Conservation (phyloP, 1,284 basidiomycete species). For the Ceratobasidium papillatum region DNA sequence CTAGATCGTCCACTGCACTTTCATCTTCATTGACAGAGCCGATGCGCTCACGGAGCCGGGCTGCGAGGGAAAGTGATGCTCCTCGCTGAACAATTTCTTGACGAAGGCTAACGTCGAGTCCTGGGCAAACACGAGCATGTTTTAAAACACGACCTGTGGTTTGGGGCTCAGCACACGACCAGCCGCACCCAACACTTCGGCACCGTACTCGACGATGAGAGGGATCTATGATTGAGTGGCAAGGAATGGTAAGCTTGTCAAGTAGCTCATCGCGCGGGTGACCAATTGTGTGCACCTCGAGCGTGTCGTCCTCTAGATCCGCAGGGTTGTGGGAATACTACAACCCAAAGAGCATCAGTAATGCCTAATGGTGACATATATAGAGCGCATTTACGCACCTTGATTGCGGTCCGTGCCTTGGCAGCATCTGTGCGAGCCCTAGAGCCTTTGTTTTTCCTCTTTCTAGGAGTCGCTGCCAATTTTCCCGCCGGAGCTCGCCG, state of each 20-base stretch:
- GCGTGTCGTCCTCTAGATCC: slow-evolving; percentile 4
- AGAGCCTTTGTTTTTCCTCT: not conserved
- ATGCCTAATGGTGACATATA: not conserved
- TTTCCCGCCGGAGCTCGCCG: not conserved
- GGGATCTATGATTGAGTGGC: slow-evolving; percentile 4
- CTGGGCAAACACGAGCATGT: not conserved
- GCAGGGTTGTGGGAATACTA: slow-evolving; percentile 3
- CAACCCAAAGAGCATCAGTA: not conserved
- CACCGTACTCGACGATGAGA: not conserved
- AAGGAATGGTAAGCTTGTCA: not conserved
- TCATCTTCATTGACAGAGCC: no score
- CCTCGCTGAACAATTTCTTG: not conserved
- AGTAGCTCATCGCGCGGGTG: slow-evolving; percentile 9
- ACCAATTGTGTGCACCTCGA: not conserved
- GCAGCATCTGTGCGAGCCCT: not conserved
- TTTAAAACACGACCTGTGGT: not conserved
- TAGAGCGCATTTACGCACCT: not conserved
- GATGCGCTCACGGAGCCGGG: not conserved
- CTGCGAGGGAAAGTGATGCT: slow-evolving; percentile 8
- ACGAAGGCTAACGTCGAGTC: not conserved
- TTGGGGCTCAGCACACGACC: slow-evolving; percentile 21
- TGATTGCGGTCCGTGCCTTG: not conserved
- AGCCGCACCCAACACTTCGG: slow-evolving; percentile 3
- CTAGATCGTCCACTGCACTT: not conserved
- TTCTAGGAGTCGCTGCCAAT: not conserved